These are phyloP conservation scores for Stephania cephalantha DNA, from an alignment of 164 flowering plant genomes.

Conservation along the genomic window DNA sequence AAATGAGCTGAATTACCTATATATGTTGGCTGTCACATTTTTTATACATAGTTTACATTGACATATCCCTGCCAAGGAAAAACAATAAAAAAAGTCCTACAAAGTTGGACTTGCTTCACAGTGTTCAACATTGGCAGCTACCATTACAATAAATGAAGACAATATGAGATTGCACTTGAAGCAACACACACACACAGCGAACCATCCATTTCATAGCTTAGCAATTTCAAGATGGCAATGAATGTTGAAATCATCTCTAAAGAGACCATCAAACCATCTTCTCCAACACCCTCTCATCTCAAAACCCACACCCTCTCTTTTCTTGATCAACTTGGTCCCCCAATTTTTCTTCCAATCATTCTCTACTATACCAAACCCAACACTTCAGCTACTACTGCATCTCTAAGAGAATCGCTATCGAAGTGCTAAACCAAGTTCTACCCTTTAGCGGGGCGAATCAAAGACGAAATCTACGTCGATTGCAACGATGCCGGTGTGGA, in stretches of 20 bases:
- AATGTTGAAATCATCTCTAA: slow-evolving; percentile 7
- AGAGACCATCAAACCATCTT: slow-evolving; percentile 16
- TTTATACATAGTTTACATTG: no score
- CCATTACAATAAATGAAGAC: no score
- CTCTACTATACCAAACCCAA: slow-evolving; percentile 3
- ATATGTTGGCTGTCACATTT: no score
- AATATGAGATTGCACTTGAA: no score
- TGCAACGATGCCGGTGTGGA: slow-evolving; percentile 9
- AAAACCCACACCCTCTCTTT: slow-evolving; percentile 1
- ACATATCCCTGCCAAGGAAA: no score
- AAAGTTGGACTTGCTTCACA: no score
- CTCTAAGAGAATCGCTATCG: slow-evolving; percentile 2
- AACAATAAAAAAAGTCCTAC: no score
- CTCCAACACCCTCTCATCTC: slow-evolving; percentile 22
- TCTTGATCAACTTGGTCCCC: slow-evolving; percentile 6
- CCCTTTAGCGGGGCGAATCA: slow-evolving; percentile 7
- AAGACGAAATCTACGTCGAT: background rate
- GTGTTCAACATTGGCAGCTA: no score
- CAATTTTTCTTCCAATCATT: slow-evolving; percentile 9
- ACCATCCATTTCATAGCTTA: no score
- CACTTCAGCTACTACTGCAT: background rate
- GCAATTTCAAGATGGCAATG: no score
- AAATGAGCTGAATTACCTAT: no score
- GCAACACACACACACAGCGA: no score
- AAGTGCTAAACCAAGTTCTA: background rate